Evolutionary conservation across 2,329 filamentous ascomycete species (phyloP), one percentile per base, ranked within the genome.

Genomic region (Graphilbum fragrans): DNA sequence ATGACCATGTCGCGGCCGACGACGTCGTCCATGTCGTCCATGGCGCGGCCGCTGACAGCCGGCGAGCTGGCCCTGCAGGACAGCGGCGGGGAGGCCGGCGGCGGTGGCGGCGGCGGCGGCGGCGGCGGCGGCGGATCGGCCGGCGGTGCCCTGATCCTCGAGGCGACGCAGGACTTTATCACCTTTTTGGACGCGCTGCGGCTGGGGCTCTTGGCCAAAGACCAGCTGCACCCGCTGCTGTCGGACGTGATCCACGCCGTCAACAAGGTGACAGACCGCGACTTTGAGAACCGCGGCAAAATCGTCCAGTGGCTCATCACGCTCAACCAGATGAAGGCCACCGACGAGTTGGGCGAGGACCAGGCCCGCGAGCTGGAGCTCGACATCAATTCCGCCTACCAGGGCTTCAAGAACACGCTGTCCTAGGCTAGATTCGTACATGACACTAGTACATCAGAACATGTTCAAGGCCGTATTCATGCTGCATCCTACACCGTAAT

Each of bases 221-320:
- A 96, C 59, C 87, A 92, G 48, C 68, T 98, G n/a, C 93, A 98
- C 56, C 92, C 92, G 4, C 68, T 98, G 18, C 72, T 98, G 2
- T 90, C 88, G 1, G 92, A 96, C 53, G 86, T 95, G 17, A 98
- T 98, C 47, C 90, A 95, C 55, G 88, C 86, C 3, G 90, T 95
- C 49, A 96, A 96, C 63, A 92, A 93, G 56, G 92, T 98, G 48
- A 95, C 90, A 3, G 87, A 94, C 58, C 77, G 81, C 47, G 90
- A 96, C 54, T 98, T 98, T 58, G 88, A 96, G 51, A 88, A 82
- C 56, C 81, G 93, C 50, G 87, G 85, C 52, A 96, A 96, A 71
- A 96, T 98, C 52, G 87, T 98, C 43, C 88, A 95, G 59, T 98
- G 92, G 92, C 71, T 98, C 50, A 98, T 98, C 53, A 83, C 86